Evolutionary conservation across 768 basidiomycete genomes (phyloP).

Genomic region (Botryobasidium botryosum): DNA sequence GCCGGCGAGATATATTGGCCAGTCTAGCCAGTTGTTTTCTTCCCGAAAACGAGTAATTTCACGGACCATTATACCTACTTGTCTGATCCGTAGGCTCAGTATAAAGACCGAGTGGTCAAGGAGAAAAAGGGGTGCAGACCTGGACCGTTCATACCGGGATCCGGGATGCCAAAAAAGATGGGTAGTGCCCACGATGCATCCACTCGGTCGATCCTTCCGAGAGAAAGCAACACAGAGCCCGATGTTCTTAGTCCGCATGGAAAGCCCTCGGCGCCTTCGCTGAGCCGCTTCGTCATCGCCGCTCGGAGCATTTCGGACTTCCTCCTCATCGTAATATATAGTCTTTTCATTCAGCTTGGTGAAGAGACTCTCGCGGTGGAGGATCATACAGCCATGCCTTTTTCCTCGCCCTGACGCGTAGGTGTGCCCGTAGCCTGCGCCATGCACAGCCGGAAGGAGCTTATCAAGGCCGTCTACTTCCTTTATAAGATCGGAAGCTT

Average conservation of each 20-base stretch:
- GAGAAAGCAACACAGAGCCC: conserved; percentile 55
- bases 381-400: conserved; percentile 73
- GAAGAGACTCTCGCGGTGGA: conserved; percentile 42
- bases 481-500: conserved; percentile 24
- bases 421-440: conserved; percentile 44
- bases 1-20: conserved; percentile 75
- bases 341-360: conserved; percentile 27
- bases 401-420: conserved; percentile 59
- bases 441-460: conserved; percentile 46
- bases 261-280: conserved; percentile 31
- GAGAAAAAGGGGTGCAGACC: conserved; percentile 24
- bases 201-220: conserved; percentile 22
- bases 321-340: conserved; percentile 55
- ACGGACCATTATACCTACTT: conserved; percentile 56
- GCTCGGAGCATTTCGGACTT: conserved; percentile 23
- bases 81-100: conserved; percentile 31
- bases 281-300: not conserved
- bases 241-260: conserved; percentile 65
- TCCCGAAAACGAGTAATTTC: conserved; percentile 41
- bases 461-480: conserved; percentile 76
- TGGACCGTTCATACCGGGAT: conserved; percentile 70
- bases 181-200: conserved; percentile 69
- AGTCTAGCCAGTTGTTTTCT: conserved; percentile 27
- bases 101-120: not conserved
- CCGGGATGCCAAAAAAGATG: conserved; percentile 94